Conservation (phyloP, 768 basidiomycete genomes). For the Boletus reticuloceps region DNA sequence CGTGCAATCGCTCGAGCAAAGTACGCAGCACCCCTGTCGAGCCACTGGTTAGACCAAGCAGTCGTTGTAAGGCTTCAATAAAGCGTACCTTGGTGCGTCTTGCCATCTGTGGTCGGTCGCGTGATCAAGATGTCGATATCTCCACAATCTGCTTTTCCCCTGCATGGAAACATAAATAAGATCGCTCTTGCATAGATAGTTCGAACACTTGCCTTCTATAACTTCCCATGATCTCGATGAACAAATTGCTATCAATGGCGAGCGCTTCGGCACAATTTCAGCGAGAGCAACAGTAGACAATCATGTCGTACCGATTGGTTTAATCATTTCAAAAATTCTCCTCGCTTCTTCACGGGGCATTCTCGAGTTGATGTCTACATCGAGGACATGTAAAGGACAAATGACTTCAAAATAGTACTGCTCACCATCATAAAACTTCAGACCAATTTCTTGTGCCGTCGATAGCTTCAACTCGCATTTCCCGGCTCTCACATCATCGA, state of each 20-base stretch:
- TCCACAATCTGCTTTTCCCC: slow-evolving; percentile 80
- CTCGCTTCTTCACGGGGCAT: slow-evolving; percentile 84
- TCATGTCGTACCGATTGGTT: slow-evolving; percentile 54
- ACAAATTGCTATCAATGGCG: slow-evolving; percentile 64
- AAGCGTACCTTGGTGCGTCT: slow-evolving; percentile 63
- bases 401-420: neutral
- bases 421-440: slow-evolving; percentile 68
- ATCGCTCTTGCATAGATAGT: neutral
- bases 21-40: slow-evolving; percentile 54
- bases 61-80: neutral
- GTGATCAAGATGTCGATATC: slow-evolving; percentile 93
- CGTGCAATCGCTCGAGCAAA: slow-evolving; percentile 57
- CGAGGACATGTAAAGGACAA: neutral
- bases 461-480: slow-evolving; percentile 63
- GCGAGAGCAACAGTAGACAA: neutral
- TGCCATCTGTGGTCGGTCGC: slow-evolving; percentile 66
- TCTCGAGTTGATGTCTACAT: slow-evolving; percentile 72
- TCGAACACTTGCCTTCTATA: slow-evolving; percentile 58
- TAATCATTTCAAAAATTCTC: slow-evolving; percentile 69
- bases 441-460: slow-evolving; percentile 60
- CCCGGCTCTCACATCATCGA: slow-evolving; percentile 66
- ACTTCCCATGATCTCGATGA: slow-evolving; percentile 89
- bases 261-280: slow-evolving; percentile 47
- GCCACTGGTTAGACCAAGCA: neutral
- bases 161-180: slow-evolving; percentile 23